A percentile compares a stretch with the other conserved stretches of the same genome.
Evolutionary conservation across 2,329 filamentous ascomycete species (phyloP).

Genomic region (Drechslera avenae): DNA sequence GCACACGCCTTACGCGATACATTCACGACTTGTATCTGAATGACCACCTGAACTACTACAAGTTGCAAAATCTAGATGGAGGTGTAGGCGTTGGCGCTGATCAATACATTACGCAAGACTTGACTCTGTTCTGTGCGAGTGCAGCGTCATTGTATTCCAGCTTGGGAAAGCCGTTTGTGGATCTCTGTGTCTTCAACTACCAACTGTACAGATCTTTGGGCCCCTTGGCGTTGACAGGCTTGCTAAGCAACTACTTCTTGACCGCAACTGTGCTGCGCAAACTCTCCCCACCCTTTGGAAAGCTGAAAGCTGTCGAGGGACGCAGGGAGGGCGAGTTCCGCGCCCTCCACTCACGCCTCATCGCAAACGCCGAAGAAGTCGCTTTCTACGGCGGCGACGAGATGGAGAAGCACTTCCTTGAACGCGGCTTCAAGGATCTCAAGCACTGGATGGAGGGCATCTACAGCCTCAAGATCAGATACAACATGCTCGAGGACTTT

Average conservation of each 20-base stretch:
- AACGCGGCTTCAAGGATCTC: constrained; percentile 88
- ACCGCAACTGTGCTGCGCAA: constrained; percentile 88
- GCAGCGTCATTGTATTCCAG: constrained; percentile 94
- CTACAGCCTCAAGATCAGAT: constrained; percentile 95
- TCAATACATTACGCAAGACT: constrained; percentile 96
- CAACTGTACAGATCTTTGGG: constrained; percentile 92
- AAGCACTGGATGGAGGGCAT: constrained; percentile 98
- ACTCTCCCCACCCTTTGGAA: constrained; percentile 93
- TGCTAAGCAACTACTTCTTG: constrained; percentile 90
- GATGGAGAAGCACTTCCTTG: constrained; percentile 91
- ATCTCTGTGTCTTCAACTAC: constrained; percentile 97
- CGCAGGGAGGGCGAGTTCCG: constrained; percentile 95
- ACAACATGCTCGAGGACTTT: constrained; percentile 98
- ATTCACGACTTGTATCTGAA: constrained; percentile 97
- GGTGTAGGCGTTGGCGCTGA: constrained; percentile 91
- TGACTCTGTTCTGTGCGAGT: constrained; percentile 92
- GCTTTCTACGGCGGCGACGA: constrained; percentile 96
- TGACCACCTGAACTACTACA: constrained; percentile 95
- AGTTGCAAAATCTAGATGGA: constrained; percentile 88
- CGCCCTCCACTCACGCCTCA: constrained; percentile 84
- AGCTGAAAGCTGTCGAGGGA: constrained; percentile 93
- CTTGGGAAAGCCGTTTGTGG: constrained; percentile 96
- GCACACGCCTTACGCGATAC: constrained; percentile 90
- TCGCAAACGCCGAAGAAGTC: constrained; percentile 96
- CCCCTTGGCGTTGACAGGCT: constrained; percentile 80